phyloP scores from a whole-genome alignment of 2,329 filamentous ascomycete species.

The Fusarium tjaetaba region DNA sequence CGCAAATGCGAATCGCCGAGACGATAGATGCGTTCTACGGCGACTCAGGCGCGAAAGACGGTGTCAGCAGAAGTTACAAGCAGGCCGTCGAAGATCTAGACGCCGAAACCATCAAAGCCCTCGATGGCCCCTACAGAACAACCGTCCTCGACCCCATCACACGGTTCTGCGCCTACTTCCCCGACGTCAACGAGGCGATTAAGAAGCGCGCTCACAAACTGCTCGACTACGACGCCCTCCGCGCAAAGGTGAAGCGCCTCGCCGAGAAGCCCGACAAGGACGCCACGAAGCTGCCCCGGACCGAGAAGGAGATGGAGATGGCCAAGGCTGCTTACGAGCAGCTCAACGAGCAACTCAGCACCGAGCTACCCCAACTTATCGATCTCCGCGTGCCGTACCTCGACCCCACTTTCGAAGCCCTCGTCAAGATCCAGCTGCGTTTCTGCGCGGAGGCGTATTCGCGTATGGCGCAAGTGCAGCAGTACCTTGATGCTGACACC shows the following conservation, averaged over 20 bases:
- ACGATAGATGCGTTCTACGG: slow-evolving; percentile 99
- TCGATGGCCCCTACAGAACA: slow-evolving; percentile 93
- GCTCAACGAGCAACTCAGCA: slow-evolving; percentile 94
- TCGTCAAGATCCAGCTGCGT: slow-evolving; percentile 97
- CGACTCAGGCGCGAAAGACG: slow-evolving; percentile 92
- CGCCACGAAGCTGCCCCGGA: slow-evolving; percentile 91
- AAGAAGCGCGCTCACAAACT: slow-evolving; percentile 99
- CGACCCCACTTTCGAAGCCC: slow-evolving; percentile 94
- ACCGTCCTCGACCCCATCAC: slow-evolving; percentile 96
- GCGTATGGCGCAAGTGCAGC: slow-evolving; percentile 98
- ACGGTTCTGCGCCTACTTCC: slow-evolving; percentile 97
- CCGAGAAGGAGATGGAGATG: slow-evolving; percentile 96
- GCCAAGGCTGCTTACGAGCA: slow-evolving; percentile 94
- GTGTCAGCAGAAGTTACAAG: slow-evolving; percentile 96
- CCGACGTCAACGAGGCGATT: slow-evolving; percentile 98
- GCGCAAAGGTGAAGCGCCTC: slow-evolving; percentile 95
- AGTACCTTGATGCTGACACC: slow-evolving; percentile 95
- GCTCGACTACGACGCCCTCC: slow-evolving; percentile 95
- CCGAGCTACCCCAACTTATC: slow-evolving; percentile 93
- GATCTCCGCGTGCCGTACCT: slow-evolving; percentile 96
- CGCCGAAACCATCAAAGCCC: slow-evolving; percentile 96
- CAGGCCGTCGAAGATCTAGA: slow-evolving; percentile 98
- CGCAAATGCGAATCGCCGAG: slow-evolving; percentile 98
- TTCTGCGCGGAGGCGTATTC: slow-evolving; percentile 99
- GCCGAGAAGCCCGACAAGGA: slow-evolving; percentile 99